Evolutionary conservation across 306 rosid genomes (phyloP), one percentile per base, ranked within the genome.

Genomic region (Prunus davidiana): DNA sequence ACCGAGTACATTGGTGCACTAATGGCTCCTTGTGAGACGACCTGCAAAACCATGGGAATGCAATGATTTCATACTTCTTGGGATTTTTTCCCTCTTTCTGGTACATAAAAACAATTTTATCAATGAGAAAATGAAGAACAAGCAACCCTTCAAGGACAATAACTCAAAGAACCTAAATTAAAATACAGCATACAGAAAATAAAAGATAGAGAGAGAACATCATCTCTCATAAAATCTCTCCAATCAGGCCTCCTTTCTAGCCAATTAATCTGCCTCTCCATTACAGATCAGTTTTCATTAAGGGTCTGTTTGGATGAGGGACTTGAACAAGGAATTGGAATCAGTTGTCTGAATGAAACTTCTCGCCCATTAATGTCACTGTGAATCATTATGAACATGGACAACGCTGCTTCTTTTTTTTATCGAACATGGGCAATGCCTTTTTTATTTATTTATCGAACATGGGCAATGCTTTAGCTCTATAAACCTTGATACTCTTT

Each of bases 11-110:
- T 95, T 64, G 97, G 98, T 64, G 97, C 88, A 78, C 83, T 95
- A 47, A 95, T 95, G 62, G 98, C 98, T 75, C 98, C 97, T 77
- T 95, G 97, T 72, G 99, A 95, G 78, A 90, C 87, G 27, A 95
- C 96, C 97, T 92, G 90, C 78, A 86, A 74, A 71, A 76, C 78
- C 79, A 38, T 2, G 28, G 43, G 11, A 12, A 73, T 73, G 57
- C 27, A 60, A 25, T 14, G 45, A 57, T 8, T 38, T 20, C 14
- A 52, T 22, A 56, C 41, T 32, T 54, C 15, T 46, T 20, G 54
- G 19, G 13, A 52, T 9, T 19, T 46, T 16, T 28, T 19, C 2
- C 64, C 47, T 19, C 49, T 30, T 50, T 30, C 49, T 30, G 62
- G 47, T 27, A 51, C 2, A 15, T 51, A 10, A 9, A 70, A 30